Evolutionary conservation across 2,329 filamentous ascomycete species (phyloP), one percentile per base, ranked within the genome.

Genomic region (Exophiala sp.): DNA sequence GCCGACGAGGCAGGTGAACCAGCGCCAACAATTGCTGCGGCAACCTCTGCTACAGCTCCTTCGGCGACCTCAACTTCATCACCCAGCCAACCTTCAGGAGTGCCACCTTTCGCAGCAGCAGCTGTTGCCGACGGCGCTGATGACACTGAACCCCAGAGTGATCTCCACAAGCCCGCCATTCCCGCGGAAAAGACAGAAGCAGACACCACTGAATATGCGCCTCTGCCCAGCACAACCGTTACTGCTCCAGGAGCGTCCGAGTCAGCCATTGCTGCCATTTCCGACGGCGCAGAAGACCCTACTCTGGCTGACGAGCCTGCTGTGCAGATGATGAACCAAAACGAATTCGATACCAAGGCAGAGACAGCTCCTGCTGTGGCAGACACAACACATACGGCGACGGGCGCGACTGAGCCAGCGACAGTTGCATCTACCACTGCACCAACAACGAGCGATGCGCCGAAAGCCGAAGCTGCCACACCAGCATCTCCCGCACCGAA

Each of bases 181-280:
- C n/a, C n/a, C n/a, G n/a, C n/a, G n/a, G n/a, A n/a, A n/a, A n/a
- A n/a, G n/a, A n/a, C n/a, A n/a, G n/a, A n/a, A n/a, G n/a, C n/a
- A n/a, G n/a, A n/a, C n/a, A n/a, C n/a, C n/a, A n/a, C n/a, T n/a
- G n/a, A n/a, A n/a, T n/a, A n/a, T n/a, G n/a, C n/a, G n/a, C n/a
- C n/a, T n/a, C n/a, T n/a, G n/a, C n/a, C n/a, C n/a, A 27, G 5
- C 10, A 27, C 59, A 0, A 52, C 63, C 5, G 61, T 64, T 13
- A 63, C 70, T n/a, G 66, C 63, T 2, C 55, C 60, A n/a, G 69
- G 69, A 6, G 53, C 63, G 30, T 68, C 69, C 1, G 68, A 67
- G 2, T 71, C 71, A n/a, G 65, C 66, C 8, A 64, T 46, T 61
- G 71, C 58, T 47, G 70, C 70, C n/a, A n/a, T n/a, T n/a, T n/a